Base-by-base conservation (phyloP, 1,284 basidiomycete species). In the Anthracocystis walkeri region DNA sequence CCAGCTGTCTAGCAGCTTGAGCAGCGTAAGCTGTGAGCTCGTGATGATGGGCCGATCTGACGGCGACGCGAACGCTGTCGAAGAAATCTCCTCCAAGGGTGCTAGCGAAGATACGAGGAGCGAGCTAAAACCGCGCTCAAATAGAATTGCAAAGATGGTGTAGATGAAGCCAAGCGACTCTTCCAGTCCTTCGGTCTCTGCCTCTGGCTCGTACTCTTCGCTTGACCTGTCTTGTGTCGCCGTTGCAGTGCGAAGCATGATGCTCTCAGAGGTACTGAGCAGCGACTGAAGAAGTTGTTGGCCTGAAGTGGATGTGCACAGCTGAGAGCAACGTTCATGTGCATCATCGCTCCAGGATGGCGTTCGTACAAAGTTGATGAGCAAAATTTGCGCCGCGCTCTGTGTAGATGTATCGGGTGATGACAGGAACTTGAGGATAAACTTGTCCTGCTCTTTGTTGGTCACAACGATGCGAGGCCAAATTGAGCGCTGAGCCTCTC, bases 1-100 rank as follows among this genome's bases (percentile, higher is more conserved):
- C 65, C 74, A 78, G 50, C 59, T 57, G 42, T 80, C 78, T 20
- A 78, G 60, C 8, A 77, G 55, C 40, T 78, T 78, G n/a, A 80
- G 63, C 31, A 78, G 48, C 2, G 67, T 74, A 12, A 78, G 46
- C 44, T 80, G 78, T 12, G 73, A 65, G 50, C 50, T 69, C 7
- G 64, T 62, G 44, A 78, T 42, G 31, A 71, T 33, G n/a, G 58
- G 65, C 12, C 21, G 18, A 14, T 78, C 75, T 8, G 42, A 29
- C 23, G 16, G 14, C 10, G n/a, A 38, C 4, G 29, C 33, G 16
- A 40, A 44, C 14, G 54, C 20, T 12, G 48, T 7, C 41, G 51
- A 58, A 7, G 55, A 50, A 38, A 64, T 61, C 41, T 52, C 61
- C 3, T 69, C 58, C 1, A 66, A 21, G 4, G 73, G 75, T 2